Base-by-base conservation (phyloP, 2,329 filamentous ascomycete species). In the Ascosphaera aggregata region DNA sequence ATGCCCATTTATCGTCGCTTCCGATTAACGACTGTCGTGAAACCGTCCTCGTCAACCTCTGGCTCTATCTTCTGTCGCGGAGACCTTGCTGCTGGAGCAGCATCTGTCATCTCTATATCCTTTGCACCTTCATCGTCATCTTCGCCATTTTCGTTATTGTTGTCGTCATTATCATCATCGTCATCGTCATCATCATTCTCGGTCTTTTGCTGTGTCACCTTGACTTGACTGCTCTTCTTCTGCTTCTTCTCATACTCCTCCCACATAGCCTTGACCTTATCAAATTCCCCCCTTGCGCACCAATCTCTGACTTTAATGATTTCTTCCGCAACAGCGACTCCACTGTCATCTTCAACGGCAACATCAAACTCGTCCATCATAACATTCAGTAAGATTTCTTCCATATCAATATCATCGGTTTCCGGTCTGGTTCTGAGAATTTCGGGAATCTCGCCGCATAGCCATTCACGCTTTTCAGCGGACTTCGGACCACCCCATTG, bases 281-380 rank as follows among this genome's bases (percentile, higher is more conserved):
- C 63, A 45, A 78, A 76, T 41, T 74, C 65, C 13, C 79, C 78
- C 44, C 69, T 66, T 42, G 65, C 62, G 49, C 74, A 73, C 51
- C 79, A 67, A 42, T 64, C 63, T 49, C 73, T 66, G 45, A 86
- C 60, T 39, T 66, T 64, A 54, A 91, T 59, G 42, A 95, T 80
- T 48, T 74, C 66, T 42, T 65, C 63, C 8, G 84, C 84, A 4
- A 92, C 71, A 41, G 76, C 69, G 39, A 69, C 73, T 24, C 75
- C 79, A 37, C 76, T 86, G 48, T 84, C 85, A 56, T 98, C 89
- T 51, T 95, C 89, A 19, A 94, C 71, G 41, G 80, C 76, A 40
- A 89, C 78, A 50, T 93, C 84, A 51, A 95, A 98, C 58, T 98
- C 89, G 60, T 95, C 89, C 44, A 79, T 69, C 77, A 95, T 89